Evolutionary conservation across 2,329 filamentous ascomycete species (phyloP).

Genomic region (Epichloe typhina): DNA sequence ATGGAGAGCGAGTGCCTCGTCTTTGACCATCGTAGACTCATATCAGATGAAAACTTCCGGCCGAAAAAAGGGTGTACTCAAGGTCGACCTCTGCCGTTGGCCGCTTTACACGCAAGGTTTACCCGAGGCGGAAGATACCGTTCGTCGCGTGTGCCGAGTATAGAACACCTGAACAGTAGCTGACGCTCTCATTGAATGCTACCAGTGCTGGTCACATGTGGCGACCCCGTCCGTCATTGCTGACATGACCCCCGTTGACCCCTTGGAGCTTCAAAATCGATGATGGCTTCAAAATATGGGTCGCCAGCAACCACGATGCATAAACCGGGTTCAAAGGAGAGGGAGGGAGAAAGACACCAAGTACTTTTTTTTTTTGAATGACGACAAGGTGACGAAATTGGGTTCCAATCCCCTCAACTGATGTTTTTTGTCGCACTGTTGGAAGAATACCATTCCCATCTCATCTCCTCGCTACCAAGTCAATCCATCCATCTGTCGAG

Average conservation of each 20-base stretch:
- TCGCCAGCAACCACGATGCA: neutral
- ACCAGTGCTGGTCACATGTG: neutral
- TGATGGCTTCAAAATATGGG: slow-evolving; percentile 3
- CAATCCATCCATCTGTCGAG: neutral
- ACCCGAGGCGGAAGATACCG: too few species aligned
- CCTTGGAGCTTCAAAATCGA: neutral
- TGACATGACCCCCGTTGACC: neutral
- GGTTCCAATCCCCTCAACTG: neutral
- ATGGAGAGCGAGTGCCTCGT: too few species aligned
- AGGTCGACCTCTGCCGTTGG: too few species aligned
- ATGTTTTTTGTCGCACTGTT: neutral
- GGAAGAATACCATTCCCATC: neutral
- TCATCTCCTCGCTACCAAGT: neutral
- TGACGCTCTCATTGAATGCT: neutral
- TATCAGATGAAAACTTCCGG: too few species aligned
- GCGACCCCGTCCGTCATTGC: neutral
- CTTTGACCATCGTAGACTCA: too few species aligned
- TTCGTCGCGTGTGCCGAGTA: too few species aligned
- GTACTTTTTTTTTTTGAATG: neutral
- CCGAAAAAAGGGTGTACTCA: too few species aligned
- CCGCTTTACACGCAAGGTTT: too few species aligned
- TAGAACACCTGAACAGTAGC: too few species aligned
- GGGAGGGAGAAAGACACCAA: neutral
- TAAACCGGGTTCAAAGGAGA: neutral
- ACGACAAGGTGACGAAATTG: neutral